Evolutionary conservation across 129 eudicot genomes (phyloP).

Genomic region (Chrysanthemum seticuspe): DNA sequence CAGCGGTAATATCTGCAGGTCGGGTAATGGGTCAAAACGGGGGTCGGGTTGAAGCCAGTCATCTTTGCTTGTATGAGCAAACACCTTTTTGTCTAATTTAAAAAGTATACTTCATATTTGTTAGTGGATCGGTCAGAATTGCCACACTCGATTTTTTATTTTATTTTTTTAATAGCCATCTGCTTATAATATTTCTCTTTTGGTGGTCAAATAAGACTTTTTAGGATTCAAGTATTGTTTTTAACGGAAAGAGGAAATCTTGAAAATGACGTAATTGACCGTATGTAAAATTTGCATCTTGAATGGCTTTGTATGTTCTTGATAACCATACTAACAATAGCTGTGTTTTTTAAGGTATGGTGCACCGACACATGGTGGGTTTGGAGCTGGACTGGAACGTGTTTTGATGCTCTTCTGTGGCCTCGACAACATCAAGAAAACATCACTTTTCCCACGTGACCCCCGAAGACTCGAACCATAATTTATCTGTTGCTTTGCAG

Average conservation of each 20-base stretch:
- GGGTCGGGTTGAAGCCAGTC: background rate
- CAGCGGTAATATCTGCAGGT: background rate
- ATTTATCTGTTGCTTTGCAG: background rate
- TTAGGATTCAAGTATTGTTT: background rate
- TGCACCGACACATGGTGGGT: conserved; percentile 77
- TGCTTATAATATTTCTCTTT: background rate
- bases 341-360: conserved; percentile 51
- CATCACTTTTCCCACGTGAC: conserved; percentile 82
- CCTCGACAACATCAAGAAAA: conserved; percentile 75
- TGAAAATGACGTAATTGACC: background rate
- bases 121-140: too few species aligned
- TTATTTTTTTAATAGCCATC: background rate
- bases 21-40: background rate
- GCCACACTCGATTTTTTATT: background rate
- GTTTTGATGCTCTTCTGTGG: conserved; percentile 85
- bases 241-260: background rate
- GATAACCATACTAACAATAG: too few species aligned
- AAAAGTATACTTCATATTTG: too few species aligned
- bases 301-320: too few species aligned
- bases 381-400: conserved; percentile 82
- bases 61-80: background rate
- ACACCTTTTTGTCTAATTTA: too few species aligned
- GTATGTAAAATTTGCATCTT: background rate
- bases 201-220: background rate
- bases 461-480: conserved; percentile 70